Evolutionary conservation across 176 grass and related monocot genomes (phyloP).

Genomic region (Oryza meyeriana): DNA sequence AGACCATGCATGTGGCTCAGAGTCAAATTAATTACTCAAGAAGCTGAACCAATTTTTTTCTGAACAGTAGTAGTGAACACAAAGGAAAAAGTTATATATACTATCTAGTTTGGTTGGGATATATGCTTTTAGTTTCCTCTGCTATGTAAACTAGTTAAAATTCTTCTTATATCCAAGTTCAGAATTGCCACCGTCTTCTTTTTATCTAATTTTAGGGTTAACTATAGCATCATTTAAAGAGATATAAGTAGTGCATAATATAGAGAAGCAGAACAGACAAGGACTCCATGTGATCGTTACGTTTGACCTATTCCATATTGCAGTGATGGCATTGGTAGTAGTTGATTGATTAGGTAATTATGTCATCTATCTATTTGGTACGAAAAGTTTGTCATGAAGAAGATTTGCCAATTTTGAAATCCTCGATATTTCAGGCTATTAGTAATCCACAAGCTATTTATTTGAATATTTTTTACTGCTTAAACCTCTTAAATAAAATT

Average conservation of each 20-base stretch:
- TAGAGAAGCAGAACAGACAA: not conserved
- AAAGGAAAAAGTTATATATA: no score
- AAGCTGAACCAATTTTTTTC: not conserved
- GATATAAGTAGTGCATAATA: not conserved
- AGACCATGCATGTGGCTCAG: not conserved
- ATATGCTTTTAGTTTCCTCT: not conserved
- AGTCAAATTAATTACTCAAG: not conserved
- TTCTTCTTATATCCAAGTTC: not conserved
- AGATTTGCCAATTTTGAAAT: not conserved
- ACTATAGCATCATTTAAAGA: no score
- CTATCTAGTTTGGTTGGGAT: not conserved
- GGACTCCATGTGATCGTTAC: conserved; percentile 15
- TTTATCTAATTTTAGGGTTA: not conserved
- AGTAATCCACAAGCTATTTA: not conserved
- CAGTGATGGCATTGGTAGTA: not conserved
- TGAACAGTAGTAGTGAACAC: no score
- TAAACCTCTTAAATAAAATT: no score
- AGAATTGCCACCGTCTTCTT: not conserved
- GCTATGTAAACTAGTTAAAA: not conserved
- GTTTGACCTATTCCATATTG: conserved; percentile 5
- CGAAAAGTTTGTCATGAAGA: not conserved
- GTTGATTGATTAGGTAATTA: conserved; percentile 15
- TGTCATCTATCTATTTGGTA: not conserved
- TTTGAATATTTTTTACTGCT: no score
- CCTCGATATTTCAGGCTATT: not conserved